phyloP scores from a whole-genome alignment of 768 basidiomycete species.

The Strobilomyces echinocephalus region DNA sequence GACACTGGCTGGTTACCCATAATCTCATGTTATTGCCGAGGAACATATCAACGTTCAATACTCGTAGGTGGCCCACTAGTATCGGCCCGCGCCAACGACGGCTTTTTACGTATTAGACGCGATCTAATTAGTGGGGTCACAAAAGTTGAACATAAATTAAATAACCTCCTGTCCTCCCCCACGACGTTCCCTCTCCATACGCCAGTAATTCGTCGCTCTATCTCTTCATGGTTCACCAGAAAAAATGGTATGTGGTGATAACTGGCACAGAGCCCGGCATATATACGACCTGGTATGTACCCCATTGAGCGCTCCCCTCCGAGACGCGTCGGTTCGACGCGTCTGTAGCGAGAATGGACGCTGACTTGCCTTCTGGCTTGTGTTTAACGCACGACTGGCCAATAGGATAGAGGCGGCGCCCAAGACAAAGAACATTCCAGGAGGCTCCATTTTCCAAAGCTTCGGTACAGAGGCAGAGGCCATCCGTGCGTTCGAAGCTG shows the following conservation, averaged over 20 bases:
- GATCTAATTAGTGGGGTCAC: slow-evolving; percentile 1
- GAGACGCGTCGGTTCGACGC: slow-evolving; percentile 4
- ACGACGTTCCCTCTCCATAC: background rate
- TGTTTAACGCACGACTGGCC: background rate
- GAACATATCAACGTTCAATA: too few relatives aligned
- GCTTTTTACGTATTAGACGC: slow-evolving; percentile 14
- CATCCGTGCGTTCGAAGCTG: slow-evolving; percentile 24
- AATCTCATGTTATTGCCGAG: background rate
- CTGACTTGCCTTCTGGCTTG: slow-evolving; percentile 16
- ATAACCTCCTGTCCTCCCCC: slow-evolving; percentile 21
- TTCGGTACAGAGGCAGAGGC: slow-evolving; percentile 44
- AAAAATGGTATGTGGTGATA: slow-evolving; percentile 28
- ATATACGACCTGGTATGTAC: slow-evolving; percentile 26
- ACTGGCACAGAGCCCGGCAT: slow-evolving; percentile 27
- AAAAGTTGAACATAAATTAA: slow-evolving; percentile 20
- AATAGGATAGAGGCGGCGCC: slow-evolving; percentile 45
- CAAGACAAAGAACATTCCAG: slow-evolving; percentile 40
- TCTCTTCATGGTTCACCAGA: slow-evolving; percentile 14
- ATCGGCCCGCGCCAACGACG: too few relatives aligned
- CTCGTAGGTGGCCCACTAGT: too few relatives aligned
- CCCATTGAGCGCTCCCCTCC: background rate
- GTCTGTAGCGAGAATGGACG: slow-evolving; percentile 21
- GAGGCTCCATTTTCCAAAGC: slow-evolving; percentile 39
- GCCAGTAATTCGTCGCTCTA: background rate
- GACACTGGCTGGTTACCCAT: slow-evolving; percentile 8